Percentiles rank a stretch among this genome's conserved stretches.
These are phyloP conservation scores for Bocquillonia castaneifolia DNA, from an alignment of 441 rosid species.

Conservation along the genomic window DNA sequence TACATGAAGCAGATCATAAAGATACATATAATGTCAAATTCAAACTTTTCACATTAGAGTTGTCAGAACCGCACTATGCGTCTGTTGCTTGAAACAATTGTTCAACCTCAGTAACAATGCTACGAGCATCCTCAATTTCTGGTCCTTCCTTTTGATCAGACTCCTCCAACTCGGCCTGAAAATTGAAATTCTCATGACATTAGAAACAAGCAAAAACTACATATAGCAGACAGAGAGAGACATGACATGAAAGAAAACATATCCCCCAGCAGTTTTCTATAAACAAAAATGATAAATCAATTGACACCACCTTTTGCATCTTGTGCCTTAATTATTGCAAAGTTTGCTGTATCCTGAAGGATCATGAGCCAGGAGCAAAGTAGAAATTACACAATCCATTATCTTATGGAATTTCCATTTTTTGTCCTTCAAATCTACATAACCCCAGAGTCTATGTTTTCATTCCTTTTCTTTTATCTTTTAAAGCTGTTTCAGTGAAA, in stretches of 20 bases:
- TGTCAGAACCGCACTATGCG: slow-evolving; percentile 25
- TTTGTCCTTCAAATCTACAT: background rate
- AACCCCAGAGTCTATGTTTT: background rate
- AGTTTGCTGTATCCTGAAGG: background rate
- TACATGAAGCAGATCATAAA: slow-evolving; percentile 6
- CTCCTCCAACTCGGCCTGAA: slow-evolving; percentile 57
- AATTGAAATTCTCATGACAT: background rate
- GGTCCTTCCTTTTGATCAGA: slow-evolving; percentile 42
- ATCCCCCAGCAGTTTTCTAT: background rate
- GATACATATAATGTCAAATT: slow-evolving; percentile 3
- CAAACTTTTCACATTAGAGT: slow-evolving; percentile 16
- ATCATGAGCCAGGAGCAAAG: background rate
- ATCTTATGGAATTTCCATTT: background rate
- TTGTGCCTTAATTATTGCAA: background rate
- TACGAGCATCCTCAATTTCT: slow-evolving; percentile 61
- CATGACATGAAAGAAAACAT: background rate
- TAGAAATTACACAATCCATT: background rate
- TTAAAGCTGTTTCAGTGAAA: background rate
- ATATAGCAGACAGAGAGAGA: background rate
- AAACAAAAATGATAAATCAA: background rate
- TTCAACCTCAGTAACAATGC: slow-evolving; percentile 46
- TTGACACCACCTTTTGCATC: background rate
- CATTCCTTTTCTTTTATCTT: background rate
- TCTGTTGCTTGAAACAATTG: slow-evolving; percentile 49
- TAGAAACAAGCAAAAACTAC: background rate